Evolutionary conservation across 257 asterid species (phyloP).

Genomic region (Penstemon barbatus): DNA sequence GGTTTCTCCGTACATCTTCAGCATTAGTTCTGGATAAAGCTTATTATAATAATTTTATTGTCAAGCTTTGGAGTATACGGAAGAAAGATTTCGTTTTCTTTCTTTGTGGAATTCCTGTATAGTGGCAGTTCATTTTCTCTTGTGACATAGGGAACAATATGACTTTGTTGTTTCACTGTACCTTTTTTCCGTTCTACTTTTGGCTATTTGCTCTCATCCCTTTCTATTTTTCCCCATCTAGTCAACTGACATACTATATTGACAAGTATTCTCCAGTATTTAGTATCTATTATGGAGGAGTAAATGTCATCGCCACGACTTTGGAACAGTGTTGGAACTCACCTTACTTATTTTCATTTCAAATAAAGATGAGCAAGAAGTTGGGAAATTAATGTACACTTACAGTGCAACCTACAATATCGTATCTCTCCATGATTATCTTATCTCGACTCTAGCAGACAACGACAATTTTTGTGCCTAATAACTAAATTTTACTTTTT

Average conservation of each 20-base stretch:
- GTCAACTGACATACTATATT: not conserved
- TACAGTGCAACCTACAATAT: too few relatives aligned
- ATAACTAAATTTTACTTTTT: not conserved
- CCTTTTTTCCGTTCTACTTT: not conserved
- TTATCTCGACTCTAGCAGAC: too few relatives aligned
- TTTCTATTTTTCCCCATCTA: not conserved
- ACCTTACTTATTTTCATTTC: not conserved
- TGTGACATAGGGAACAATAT: not conserved
- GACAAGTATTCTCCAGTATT: not conserved
- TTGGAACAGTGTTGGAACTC: constrained; percentile 1
- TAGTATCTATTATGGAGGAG: constrained; percentile 2
- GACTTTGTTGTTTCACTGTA: not conserved
- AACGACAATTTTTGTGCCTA: too few relatives aligned
- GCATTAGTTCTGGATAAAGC: not conserved
- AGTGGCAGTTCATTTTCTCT: not conserved
- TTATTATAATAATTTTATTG: not conserved
- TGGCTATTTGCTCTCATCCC: not conserved
- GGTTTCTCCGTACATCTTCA: not conserved
- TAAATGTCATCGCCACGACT: not conserved
- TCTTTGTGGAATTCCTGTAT: not conserved
- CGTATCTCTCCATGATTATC: too few relatives aligned
- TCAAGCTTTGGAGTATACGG: not conserved
- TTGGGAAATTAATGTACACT: not conserved
- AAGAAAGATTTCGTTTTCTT: not conserved
- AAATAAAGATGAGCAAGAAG: constrained; percentile 2